Conservation (phyloP, 768 basidiomycete species). For the Zangia roseola region DNA sequence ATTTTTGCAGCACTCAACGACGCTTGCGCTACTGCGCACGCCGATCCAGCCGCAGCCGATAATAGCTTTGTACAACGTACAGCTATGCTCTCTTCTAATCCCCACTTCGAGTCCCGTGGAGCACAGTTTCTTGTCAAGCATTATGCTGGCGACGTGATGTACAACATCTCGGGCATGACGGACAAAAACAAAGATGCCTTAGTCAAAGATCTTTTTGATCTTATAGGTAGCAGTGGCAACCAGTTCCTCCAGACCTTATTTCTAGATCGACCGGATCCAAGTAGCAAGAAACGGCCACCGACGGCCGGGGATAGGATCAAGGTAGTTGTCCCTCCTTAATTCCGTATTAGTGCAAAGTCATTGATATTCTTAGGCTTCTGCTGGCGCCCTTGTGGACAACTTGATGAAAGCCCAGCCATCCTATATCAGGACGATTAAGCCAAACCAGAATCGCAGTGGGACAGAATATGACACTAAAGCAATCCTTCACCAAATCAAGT, state of each 20-base stretch:
- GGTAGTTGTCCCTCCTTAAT: conserved; percentile 39
- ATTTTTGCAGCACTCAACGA: conserved; percentile 98
- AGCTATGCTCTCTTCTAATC: conserved; percentile 73
- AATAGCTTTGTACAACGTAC: conserved; percentile 95
- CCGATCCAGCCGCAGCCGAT: conserved; percentile 94
- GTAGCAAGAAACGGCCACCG: conserved; percentile 96
- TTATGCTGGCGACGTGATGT: conserved; percentile 98
- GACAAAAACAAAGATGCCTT: conserved; percentile 99
- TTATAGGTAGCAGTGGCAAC: conserved; percentile 78
- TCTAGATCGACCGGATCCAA: conserved; percentile 92
- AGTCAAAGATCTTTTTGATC: conserved; percentile 90
- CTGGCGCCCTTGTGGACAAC: conserved; percentile 93
- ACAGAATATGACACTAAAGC: conserved; percentile 94
- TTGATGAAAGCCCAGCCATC: conserved; percentile 96
- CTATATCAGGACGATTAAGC: conserved; percentile 99
- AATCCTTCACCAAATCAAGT: conserved; percentile 98
- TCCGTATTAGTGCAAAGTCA: not conserved
- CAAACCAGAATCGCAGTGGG: conserved; percentile 92
- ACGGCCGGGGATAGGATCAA: conserved; percentile 98
- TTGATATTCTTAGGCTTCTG: conserved; percentile 61
- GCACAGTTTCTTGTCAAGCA: conserved; percentile 93
- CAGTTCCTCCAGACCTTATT: conserved; percentile 86
- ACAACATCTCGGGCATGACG: conserved; percentile 97
- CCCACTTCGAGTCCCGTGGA: conserved; percentile 95
- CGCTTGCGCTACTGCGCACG: conserved; percentile 98